Evolutionary conservation across 257 asterid genomes (phyloP), one percentile per base, ranked within the genome.

Genomic region (Penstemon eatonii): DNA sequence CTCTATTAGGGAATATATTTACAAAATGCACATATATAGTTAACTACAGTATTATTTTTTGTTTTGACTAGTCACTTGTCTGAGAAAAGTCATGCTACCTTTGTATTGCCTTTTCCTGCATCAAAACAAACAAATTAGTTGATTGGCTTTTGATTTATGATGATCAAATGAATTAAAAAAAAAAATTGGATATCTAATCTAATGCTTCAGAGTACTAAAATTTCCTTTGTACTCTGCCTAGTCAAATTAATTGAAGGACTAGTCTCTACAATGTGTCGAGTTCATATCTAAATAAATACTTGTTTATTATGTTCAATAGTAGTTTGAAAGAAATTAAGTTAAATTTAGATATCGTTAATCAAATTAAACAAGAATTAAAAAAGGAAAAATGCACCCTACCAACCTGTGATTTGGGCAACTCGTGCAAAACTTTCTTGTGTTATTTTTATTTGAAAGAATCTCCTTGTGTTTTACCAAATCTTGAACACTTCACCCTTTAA

Each of bases 61-160:
- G 72, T 73, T 52, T 76, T 78, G 85, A 81, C 80, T 81, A 40
- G 66, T 68, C 77, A 76, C 75, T 46, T 80, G 33, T 25, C 33
- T 25, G 33, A 25, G 33, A 25, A 78, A 80, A 52, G 76, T 77
- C 57, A 75, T 47, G 65, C 73, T 78, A 73, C 79, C 87, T 84
- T 76, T 79, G 74, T 60, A n/a, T 74, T 77, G 82, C 83, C 89
- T 76, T 82, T 67, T 8, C 61, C 58, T 79, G 85, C 90, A 82
- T 83, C 73, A 87, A 89, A 87, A 89, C 92, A 77, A 75, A 84
- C 66, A 82, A 82, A 63, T 78, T 77, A 39, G 72, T 69, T 78
- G 90, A 74, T 66, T 66, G 75, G 57, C 81, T 78, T 86, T 73
- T 65, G 40, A 63, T 73, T 70, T 73, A 54, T 68, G 11, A 61